Conservation (phyloP, 2,329 filamentous ascomycete genomes). For the Xylariaceae sp. region DNA sequence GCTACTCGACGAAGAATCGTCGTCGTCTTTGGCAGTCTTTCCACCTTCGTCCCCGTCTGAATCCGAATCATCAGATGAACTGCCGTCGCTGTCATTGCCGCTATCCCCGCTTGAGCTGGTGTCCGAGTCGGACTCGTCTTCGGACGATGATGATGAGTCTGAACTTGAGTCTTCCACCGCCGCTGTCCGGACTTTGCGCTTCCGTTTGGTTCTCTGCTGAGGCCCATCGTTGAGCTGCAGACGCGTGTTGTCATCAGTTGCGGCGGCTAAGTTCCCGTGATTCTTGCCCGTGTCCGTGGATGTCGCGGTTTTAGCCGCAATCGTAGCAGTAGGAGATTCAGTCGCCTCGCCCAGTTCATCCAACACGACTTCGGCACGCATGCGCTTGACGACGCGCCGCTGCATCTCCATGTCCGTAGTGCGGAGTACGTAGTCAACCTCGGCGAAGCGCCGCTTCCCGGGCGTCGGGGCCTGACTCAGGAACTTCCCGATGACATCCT, state of each 20-base stretch:
- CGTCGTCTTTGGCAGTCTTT: slow-evolving; percentile 10
- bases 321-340: slow-evolving; percentile 20
- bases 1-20: slow-evolving; percentile 35
- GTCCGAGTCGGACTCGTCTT: slow-evolving; percentile 34
- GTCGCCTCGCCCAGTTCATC: slow-evolving; percentile 41
- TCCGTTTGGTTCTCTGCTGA: slow-evolving; percentile 42
- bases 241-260: slow-evolving; percentile 34
- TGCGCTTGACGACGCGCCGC: slow-evolving; percentile 54
- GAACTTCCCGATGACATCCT: slow-evolving; percentile 49
- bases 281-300: slow-evolving; percentile 24
- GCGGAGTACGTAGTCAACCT: slow-evolving; percentile 46
- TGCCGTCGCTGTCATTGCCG: slow-evolving; percentile 21
- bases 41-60: slow-evolving; percentile 17
- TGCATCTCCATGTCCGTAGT: slow-evolving; percentile 48
- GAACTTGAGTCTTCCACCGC: slow-evolving; percentile 37
- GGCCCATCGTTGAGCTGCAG: slow-evolving; percentile 42
- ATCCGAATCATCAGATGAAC: slow-evolving; percentile 31
- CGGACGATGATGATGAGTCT: slow-evolving; percentile 34
- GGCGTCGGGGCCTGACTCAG: slow-evolving; percentile 31
- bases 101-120: slow-evolving; percentile 27
- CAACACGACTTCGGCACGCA: slow-evolving; percentile 55
- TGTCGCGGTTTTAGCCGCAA: slow-evolving; percentile 19
- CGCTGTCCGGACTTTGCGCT: slow-evolving; percentile 47
- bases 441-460: slow-evolving; percentile 46
- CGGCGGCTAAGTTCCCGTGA: slow-evolving; percentile 14